Evolutionary conservation across 441 rosid genomes (phyloP).

Genomic region (Euphorbia celastroides): DNA sequence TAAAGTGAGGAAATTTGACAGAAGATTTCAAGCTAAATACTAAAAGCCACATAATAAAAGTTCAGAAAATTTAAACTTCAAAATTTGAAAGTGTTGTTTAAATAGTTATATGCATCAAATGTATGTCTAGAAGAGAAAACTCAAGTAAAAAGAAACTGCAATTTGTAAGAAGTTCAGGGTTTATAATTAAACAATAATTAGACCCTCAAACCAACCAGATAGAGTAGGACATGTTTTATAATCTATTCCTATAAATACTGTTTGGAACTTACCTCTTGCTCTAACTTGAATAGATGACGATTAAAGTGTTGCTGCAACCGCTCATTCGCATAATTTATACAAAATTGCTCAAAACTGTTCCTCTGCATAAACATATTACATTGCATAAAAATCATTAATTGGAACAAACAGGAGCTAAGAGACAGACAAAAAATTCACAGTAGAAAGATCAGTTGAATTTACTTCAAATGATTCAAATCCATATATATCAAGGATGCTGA

Average conservation of each 20-base stretch:
- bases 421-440: background rate
- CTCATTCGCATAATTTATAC: conserved; percentile 99
- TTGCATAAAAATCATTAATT: conserved; percentile 14
- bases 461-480: conserved; percentile 99
- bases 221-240: background rate
- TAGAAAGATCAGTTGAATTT: conserved; percentile 27
- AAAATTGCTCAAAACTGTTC: conserved; percentile 98
- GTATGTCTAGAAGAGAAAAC: background rate
- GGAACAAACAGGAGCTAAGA: conserved; percentile 14
- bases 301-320: conserved; percentile 98
- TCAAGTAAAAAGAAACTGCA: background rate
- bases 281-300: conserved; percentile 96
- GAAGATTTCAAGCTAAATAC: background rate
- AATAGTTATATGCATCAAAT: too few species aligned
- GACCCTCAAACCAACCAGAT: background rate
- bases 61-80: background rate
- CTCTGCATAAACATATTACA: conserved; percentile 50
- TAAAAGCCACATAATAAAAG: background rate
- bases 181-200: background rate
- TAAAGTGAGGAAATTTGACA: background rate
- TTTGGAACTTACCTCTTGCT: conserved; percentile 76
- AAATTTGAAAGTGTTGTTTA: background rate
- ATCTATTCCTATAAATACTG: background rate
- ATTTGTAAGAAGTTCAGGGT: background rate
- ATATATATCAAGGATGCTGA: conserved; percentile 98